Conservation (phyloP, 2,329 filamentous ascomycete species). For the Neonectria punicea region DNA sequence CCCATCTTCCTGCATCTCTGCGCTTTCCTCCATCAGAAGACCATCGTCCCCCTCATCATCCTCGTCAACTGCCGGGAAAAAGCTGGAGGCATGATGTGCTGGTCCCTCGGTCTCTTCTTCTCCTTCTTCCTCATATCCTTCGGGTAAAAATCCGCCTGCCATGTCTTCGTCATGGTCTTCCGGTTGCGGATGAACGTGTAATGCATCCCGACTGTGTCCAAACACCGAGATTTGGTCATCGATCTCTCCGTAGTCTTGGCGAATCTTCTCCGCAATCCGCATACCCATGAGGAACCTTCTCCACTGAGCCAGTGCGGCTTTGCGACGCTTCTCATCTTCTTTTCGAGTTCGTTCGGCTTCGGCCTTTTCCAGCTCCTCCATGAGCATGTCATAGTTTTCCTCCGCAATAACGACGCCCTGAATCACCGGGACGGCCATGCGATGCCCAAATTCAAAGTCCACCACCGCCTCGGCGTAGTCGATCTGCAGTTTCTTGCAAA, state of each 20-base stretch:
- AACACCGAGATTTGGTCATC: constrained; percentile 64
- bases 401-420: constrained; percentile 88
- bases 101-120: constrained; percentile 52
- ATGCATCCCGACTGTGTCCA: constrained; percentile 56
- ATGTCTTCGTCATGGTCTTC: constrained; percentile 58
- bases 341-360: constrained; percentile 79
- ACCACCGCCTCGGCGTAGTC: constrained; percentile 95
- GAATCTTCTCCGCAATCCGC: constrained; percentile 81
- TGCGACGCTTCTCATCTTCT: constrained; percentile 85
- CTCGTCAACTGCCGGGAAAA: constrained; percentile 60
- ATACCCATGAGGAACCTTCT: constrained; percentile 87
- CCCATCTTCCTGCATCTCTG: not conserved
- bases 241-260: constrained; percentile 77
- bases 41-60: constrained; percentile 52
- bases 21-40: constrained; percentile 48
- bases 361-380: constrained; percentile 82
- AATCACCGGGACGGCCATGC: constrained; percentile 92
- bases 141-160: constrained; percentile 71
- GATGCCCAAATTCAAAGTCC: constrained; percentile 94
- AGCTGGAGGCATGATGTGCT: constrained; percentile 53
- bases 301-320: constrained; percentile 80
- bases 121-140: constrained; percentile 61
- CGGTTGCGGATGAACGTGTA: constrained; percentile 30
- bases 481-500: constrained; percentile 86
- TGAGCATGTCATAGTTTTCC: constrained; percentile 78